Evolutionary conservation across 208 protist genomes (phyloP).

Genomic region (Blechomonas ayalai): DNA sequence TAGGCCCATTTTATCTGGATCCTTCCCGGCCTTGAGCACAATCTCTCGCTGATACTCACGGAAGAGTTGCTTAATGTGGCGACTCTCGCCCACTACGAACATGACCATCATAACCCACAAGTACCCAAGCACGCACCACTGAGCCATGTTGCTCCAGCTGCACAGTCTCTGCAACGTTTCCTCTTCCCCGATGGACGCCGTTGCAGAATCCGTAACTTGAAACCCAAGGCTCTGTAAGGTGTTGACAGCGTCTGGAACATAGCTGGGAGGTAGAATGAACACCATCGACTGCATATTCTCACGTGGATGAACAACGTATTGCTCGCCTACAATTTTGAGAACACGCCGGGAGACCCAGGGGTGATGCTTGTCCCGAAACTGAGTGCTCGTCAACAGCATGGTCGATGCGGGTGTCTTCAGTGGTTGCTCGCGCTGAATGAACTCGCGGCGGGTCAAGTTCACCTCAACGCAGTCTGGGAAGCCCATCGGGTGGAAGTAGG

Average conservation of each 20-base stretch:
- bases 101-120: slow-evolving; percentile 70
- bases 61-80: slow-evolving; percentile 46
- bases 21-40: slow-evolving; percentile 67
- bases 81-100: slow-evolving; percentile 55
- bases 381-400: slow-evolving; percentile 53
- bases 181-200: slow-evolving; percentile 38
- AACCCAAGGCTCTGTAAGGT: slow-evolving; percentile 68
- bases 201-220: slow-evolving; percentile 46
- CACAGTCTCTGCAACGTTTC: slow-evolving; percentile 41
- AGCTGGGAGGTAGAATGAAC: slow-evolving; percentile 64
- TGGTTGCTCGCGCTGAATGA: slow-evolving; percentile 71
- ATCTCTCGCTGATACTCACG: slow-evolving; percentile 75
- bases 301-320: slow-evolving; percentile 70
- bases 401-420: slow-evolving; percentile 59
- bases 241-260: slow-evolving; percentile 56
- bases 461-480: slow-evolving; percentile 79
- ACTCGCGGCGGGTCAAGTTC: slow-evolving; percentile 60
- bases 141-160: slow-evolving; percentile 52
- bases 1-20: slow-evolving; percentile 62
- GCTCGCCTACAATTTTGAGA: slow-evolving; percentile 59
- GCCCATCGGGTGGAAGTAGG: slow-evolving; percentile 80
- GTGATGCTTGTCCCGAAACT: slow-evolving; percentile 55
- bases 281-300: slow-evolving; percentile 71
- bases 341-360: slow-evolving; percentile 53
- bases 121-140: slow-evolving; percentile 58